phyloP scores from a whole-genome alignment of 768 basidiomycete species.

The Mycena galericulata region DNA sequence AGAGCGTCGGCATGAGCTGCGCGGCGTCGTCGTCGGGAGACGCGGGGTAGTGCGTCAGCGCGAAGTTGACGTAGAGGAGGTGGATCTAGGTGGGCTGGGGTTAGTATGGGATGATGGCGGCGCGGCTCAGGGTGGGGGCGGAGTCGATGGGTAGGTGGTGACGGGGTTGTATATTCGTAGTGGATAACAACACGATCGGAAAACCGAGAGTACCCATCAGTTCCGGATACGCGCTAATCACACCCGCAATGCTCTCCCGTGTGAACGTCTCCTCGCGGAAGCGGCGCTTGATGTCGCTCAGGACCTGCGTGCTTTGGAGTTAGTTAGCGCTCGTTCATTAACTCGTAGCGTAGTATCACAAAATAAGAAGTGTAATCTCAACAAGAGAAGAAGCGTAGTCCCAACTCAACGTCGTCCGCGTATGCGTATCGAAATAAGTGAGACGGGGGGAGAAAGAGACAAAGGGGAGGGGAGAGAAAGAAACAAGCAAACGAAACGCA shows the following conservation, averaged over 20 bases:
- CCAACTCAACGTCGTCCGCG: too few species aligned
- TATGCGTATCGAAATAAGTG: too few species aligned
- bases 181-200: too few species aligned
- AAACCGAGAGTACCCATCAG: conserved; percentile 1
- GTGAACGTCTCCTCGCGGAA: conserved; percentile 99
- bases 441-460: too few species aligned
- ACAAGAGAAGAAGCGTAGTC: too few species aligned
- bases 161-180: conserved; percentile 70
- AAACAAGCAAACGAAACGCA: too few species aligned
- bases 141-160: conserved; percentile 12
- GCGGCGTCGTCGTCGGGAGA: conserved; percentile 62
- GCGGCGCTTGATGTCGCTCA: conserved; percentile 94
- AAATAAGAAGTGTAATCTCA: too few species aligned
- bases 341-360: too few species aligned
- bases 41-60: conserved; percentile 91
- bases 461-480: too few species aligned
- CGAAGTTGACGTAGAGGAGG: conserved; percentile 97
- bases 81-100: conserved; percentile 70
- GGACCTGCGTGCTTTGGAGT: conserved; percentile 93
- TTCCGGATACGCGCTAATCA: conserved; percentile 90
- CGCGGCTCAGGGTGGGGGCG: too few species aligned
- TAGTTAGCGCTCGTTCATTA: too few species aligned
- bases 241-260: conserved; percentile 90
- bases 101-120: too few species aligned
- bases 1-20: conserved; percentile 90